A percentile compares a stretch with the other conserved stretches of the same genome.
These are phyloP conservation scores for Trichoderma aggressivum DNA, from an alignment of 2,329 filamentous ascomycete genomes.

Conservation along the genomic window DNA sequence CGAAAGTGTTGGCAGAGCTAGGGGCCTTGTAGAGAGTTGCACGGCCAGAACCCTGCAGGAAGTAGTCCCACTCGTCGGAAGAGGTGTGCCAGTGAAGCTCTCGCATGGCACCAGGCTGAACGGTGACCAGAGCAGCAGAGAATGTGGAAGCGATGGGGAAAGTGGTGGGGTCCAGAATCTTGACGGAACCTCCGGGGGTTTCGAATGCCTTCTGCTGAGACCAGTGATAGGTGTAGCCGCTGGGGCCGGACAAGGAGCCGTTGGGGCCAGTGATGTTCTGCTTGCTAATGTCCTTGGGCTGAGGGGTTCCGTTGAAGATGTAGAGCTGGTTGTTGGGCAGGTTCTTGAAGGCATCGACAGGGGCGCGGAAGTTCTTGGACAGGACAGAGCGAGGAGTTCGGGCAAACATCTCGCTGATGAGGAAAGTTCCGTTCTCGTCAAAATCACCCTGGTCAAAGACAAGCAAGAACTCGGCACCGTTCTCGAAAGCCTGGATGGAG, in stretches of 20 bases:
- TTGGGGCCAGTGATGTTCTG: conserved; percentile 47
- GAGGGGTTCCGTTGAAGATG: conserved; percentile 51
- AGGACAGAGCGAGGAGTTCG: conserved; percentile 51
- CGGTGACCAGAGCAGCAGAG: conserved; percentile 53
- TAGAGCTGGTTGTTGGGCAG: conserved; percentile 48
- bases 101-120: conserved; percentile 61
- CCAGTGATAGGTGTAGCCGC: conserved; percentile 49
- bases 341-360: conserved; percentile 45
- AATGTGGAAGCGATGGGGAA: conserved; percentile 57
- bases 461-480: conserved; percentile 56
- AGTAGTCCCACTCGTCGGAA: conserved; percentile 60
- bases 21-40: conserved; percentile 55
- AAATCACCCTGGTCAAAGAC: conserved; percentile 59
- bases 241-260: conserved; percentile 38
- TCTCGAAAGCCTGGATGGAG: conserved; percentile 52
- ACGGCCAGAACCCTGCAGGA: conserved; percentile 53
- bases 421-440: conserved; percentile 57
- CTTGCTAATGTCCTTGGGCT: conserved; percentile 42
- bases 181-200: conserved; percentile 55
- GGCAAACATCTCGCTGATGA: conserved; percentile 52
- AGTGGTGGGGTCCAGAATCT: conserved; percentile 54
- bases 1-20: conserved; percentile 50
- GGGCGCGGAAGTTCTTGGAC: conserved; percentile 52
- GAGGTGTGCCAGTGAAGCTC: conserved; percentile 63
- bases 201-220: conserved; percentile 48